Conservation (phyloP, 106 monocot genomes). For the Phalaenopsis aphrodite region DNA sequence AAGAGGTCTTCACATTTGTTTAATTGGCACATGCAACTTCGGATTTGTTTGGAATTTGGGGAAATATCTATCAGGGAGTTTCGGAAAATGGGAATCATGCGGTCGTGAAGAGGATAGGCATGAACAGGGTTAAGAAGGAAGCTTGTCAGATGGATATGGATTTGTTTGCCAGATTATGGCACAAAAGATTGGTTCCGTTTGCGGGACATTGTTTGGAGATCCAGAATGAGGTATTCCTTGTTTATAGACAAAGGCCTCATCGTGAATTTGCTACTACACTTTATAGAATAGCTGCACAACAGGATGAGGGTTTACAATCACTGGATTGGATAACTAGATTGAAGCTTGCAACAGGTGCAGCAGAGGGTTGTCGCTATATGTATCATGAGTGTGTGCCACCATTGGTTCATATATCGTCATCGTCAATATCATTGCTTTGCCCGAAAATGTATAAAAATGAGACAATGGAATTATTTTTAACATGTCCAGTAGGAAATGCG, state of each 20-base stretch:
- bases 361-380: too few relatives aligned
- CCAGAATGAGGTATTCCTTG: constrained; percentile 69
- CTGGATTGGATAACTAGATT: not conserved
- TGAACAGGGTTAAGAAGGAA: constrained; percentile 19
- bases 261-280: constrained; percentile 54
- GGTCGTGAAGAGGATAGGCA: constrained; percentile 68
- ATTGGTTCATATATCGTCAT: too few relatives aligned
- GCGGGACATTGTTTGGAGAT: constrained; percentile 67
- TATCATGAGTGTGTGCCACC: too few relatives aligned
- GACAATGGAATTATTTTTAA: too few relatives aligned
- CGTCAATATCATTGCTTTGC: too few relatives aligned
- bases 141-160: constrained; percentile 50
- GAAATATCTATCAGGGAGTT: constrained; percentile 61
- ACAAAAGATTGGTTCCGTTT: constrained; percentile 66
- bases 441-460: too few relatives aligned
- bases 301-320: constrained; percentile 67
- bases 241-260: constrained; percentile 73
- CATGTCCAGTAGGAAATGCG: too few relatives aligned
- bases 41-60: constrained; percentile 72
- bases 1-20: constrained; percentile 48
- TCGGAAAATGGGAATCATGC: constrained; percentile 53
- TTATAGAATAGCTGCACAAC: constrained; percentile 38
- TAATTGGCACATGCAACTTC: constrained; percentile 52
- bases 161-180: constrained; percentile 49
- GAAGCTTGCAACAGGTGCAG: too few relatives aligned